A percentile compares a stretch with the other conserved stretches of the same genome.
Evolutionary conservation across 345 rosid species (phyloP).

Genomic region (Mangifera indica): DNA sequence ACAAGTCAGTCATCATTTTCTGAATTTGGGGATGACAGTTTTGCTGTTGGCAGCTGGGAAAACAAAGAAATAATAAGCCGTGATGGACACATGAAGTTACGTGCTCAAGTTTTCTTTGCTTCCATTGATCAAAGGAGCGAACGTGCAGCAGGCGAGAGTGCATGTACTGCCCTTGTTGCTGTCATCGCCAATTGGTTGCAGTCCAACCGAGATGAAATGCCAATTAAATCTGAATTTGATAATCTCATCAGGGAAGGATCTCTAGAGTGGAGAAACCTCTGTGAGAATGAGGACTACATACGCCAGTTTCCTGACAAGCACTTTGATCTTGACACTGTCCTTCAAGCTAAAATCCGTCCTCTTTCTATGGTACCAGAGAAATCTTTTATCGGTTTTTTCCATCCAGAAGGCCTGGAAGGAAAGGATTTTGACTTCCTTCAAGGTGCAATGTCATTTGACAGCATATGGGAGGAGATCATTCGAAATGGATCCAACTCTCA

Average conservation of each 20-base stretch:
- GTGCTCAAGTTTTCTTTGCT: constrained; percentile 58
- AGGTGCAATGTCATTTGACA: constrained; percentile 70
- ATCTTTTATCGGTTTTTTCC: constrained; percentile 67
- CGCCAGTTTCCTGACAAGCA: constrained; percentile 64
- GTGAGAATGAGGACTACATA: constrained; percentile 47
- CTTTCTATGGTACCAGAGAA: constrained; percentile 41
- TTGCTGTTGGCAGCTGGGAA: constrained; percentile 68
- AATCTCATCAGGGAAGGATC: constrained; percentile 66
- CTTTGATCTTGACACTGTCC: constrained; percentile 64
- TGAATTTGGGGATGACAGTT: constrained; percentile 60
- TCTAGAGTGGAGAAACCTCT: constrained; percentile 63
- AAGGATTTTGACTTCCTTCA: constrained; percentile 53
- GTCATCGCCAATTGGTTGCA: constrained; percentile 70
- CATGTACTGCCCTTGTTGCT: constrained; percentile 67
- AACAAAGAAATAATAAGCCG: constrained; percentile 53
- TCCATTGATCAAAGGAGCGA: constrained; percentile 70
- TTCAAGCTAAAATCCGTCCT: constrained; percentile 54
- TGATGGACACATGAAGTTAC: constrained; percentile 57
- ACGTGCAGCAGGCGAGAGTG: constrained; percentile 74
- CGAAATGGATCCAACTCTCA: constrained; percentile 16
- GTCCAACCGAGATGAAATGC: constrained; percentile 47
- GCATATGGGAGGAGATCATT: constrained; percentile 63
- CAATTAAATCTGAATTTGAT: constrained; percentile 61
- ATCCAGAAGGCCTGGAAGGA: constrained; percentile 53
- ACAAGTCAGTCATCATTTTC: constrained; percentile 43